Evolutionary conservation across 2,329 filamentous ascomycete species (phyloP).

Genomic region (Diaporthe longicolla): DNA sequence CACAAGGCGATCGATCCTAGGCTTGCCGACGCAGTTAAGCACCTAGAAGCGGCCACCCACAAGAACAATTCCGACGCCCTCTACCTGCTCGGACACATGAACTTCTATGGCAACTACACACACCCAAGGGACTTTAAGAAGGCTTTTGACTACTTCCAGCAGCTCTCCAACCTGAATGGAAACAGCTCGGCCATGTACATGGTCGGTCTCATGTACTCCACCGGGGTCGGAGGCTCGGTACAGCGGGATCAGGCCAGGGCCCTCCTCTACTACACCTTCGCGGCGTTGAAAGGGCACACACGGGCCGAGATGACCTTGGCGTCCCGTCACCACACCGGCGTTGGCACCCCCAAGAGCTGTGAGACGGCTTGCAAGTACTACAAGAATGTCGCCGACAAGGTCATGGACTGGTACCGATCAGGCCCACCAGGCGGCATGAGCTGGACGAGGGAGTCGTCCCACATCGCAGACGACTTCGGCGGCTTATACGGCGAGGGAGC

Average conservation of each 20-base stretch:
- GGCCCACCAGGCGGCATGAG: conserved; percentile 90
- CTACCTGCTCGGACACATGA: conserved; percentile 91
- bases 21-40: conserved; percentile 64
- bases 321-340: conserved; percentile 86
- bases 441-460: conserved; percentile 83
- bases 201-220: conserved; percentile 96
- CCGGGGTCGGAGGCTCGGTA: conserved; percentile 86
- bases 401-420: conserved; percentile 87
- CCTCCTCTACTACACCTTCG: conserved; percentile 94
- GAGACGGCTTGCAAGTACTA: conserved; percentile 90
- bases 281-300: conserved; percentile 85
- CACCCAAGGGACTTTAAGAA: conserved; percentile 84
- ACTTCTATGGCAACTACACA: conserved; percentile 95
- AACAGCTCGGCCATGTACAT: conserved; percentile 97
- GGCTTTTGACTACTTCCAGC: conserved; percentile 86
- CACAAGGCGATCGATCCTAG: conserved; percentile 57
- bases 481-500: conserved; percentile 97
- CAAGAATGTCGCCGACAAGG: conserved; percentile 93
- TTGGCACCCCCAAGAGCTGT: conserved; percentile 88
- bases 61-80: conserved; percentile 84
- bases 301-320: conserved; percentile 94
- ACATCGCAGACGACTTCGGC: conserved; percentile 90
- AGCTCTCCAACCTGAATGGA: conserved; percentile 81
- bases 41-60: conserved; percentile 66
- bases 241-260: conserved; percentile 91